Evolutionary conservation across 805 yeast species (phyloP), one percentile per base, ranked within the genome.

Genomic region (Saccharomycopsis sp.): DNA sequence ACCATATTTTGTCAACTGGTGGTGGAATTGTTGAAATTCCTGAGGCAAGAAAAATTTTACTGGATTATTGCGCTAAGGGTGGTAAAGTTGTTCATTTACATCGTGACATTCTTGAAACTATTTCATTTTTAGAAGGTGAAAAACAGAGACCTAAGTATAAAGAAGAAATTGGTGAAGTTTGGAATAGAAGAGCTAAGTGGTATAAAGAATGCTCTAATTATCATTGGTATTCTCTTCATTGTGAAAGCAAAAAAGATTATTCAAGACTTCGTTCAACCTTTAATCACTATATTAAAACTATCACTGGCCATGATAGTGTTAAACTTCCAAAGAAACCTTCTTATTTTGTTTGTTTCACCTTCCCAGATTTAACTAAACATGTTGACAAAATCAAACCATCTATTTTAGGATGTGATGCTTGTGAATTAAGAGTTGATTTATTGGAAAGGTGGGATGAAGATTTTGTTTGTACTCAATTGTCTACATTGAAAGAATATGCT

Each of bases 21-120:
- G 99, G 99, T 33, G 99, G 99, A 8, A 68, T 92, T 45, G 94
- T 92, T 21, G 97, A 89, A 60, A 70, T 70, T 30, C 67, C 67
- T 5, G 70, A 59, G n/a, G 76, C 94, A 3, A 72, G 96, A 51
- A 66, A 66, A 9, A 49, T 74, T 5, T 66, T 92, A 57, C 69
- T 76, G 50, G 56, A 65, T 5, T 82, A 76, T 57, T 20, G 21
- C 10, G 59, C 61, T 5, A 52, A 62, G 18, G 83, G 82, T 20
- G 95, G 95, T 30, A 70, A 83, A 48, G 97, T 92, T 10, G 66
- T 92, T 41, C 96, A 92, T 53, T 68, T 92, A 44, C 96, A 89
- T 58, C 79, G 99, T 49, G 83, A 84, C 52, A 71, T 89, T 46
- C 78, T 76, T 42, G 81, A 84, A 50, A 85, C 94, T 23, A 75